phyloP scores from a whole-genome alignment of 768 basidiomycete genomes.

The Suillus occidentalis region DNA sequence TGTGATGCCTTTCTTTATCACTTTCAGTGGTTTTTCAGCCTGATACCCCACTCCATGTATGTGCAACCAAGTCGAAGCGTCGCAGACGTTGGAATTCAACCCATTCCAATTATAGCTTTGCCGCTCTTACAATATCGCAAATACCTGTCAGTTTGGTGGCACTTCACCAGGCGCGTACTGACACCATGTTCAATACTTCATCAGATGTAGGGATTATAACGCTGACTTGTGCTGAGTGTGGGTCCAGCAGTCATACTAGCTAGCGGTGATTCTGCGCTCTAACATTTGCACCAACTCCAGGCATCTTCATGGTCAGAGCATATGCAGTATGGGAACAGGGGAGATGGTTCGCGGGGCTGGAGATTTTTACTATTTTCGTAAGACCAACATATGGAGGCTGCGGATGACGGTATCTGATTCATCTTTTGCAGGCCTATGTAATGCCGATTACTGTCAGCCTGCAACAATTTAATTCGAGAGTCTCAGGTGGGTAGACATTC shows the following conservation, averaged over 20 bases:
- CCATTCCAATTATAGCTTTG: neutral
- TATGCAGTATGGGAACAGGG: neutral
- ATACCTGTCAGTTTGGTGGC: neutral
- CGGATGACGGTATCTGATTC: neutral
- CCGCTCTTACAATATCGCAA: neutral
- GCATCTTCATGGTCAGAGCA: neutral
- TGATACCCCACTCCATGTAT: neutral
- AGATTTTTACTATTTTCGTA: neutral
- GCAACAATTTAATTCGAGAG: neutral
- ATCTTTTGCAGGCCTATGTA: neutral
- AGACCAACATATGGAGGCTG: neutral
- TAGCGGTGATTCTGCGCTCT: neutral
- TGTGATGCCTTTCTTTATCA: neutral
- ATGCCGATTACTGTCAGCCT: neutral
- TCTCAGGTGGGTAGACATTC: neutral
- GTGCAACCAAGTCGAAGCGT: neutral
- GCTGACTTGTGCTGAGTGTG: neutral
- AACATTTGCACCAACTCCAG: neutral
- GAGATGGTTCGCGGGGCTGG: neutral
- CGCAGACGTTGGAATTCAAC: neutral
- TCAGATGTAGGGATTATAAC: neutral
- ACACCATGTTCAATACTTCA: neutral
- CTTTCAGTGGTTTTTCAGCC: constrained; percentile 1
- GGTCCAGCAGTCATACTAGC: neutral
- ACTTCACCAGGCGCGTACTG: neutral